Percentiles rank a stretch among this genome's conserved stretches.
These are phyloP conservation scores for Laburnicola sp. DNA, from an alignment of 2,329 filamentous ascomycete species.

Conservation along the genomic window DNA sequence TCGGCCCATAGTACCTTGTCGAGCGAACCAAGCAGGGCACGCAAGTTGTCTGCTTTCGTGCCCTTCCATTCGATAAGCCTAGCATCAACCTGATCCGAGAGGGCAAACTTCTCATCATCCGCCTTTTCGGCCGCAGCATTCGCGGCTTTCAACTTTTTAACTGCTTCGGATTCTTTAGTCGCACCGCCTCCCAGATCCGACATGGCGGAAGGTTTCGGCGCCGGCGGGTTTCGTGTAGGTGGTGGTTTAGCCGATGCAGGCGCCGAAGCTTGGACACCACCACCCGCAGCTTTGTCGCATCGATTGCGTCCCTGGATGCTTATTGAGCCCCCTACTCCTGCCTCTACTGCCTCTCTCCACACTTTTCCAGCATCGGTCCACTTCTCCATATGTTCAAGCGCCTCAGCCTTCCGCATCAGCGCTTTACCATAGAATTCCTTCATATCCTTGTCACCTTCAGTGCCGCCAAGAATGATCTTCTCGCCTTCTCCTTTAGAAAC, in stretches of 20 bases:
- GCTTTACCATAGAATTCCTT: conserved; percentile 92
- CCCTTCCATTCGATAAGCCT: conserved; percentile 79
- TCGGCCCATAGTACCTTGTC: conserved; percentile 90
- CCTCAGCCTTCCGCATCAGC: conserved; percentile 91
- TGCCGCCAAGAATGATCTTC: conserved; percentile 67
- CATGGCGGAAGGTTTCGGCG: conserved; percentile 47
- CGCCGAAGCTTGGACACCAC: conserved; percentile 22
- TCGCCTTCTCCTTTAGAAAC: conserved; percentile 77
- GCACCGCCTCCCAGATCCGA: conserved; percentile 45
- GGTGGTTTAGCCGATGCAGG: conserved; percentile 26
- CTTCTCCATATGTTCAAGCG: conserved; percentile 90
- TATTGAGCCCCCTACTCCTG: conserved; percentile 79
- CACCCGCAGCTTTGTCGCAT: conserved; percentile 79
- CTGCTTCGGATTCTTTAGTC: conserved; percentile 69
- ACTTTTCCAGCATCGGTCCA: conserved; percentile 81
- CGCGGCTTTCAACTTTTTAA: conserved; percentile 77
- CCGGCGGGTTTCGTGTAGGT: conserved; percentile 32
- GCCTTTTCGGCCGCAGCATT: conserved; percentile 83
- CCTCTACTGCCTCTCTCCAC: conserved; percentile 83
- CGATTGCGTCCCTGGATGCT: conserved; percentile 84
- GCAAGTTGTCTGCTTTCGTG: conserved; percentile 88
- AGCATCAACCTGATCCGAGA: conserved; percentile 83
- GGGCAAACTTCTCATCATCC: conserved; percentile 89
- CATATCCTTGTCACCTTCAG: conserved; percentile 74
- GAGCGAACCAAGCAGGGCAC: conserved; percentile 82